Conservation (phyloP, 2,329 filamentous ascomycete species). For the Cadophora gregata region DNA sequence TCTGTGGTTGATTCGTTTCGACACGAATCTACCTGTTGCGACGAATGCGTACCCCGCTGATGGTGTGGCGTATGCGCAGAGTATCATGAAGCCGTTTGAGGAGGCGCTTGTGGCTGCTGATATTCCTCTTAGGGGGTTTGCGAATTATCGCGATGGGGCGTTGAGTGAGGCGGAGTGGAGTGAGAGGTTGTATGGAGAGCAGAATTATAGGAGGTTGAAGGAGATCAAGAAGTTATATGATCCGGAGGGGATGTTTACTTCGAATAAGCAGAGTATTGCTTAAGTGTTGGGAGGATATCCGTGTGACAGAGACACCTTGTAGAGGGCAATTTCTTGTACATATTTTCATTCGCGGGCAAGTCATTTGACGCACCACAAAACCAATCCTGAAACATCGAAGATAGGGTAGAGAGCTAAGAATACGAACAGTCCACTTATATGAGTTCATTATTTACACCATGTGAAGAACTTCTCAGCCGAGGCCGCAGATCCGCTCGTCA, state of each 20-base stretch:
- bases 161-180: slow-evolving; percentile 28
- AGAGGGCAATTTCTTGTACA: not conserved
- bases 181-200: slow-evolving; percentile 25
- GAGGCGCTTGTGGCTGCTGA: slow-evolving; percentile 18
- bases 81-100: slow-evolving; percentile 25
- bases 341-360: too few relatives aligned
- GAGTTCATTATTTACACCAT: too few relatives aligned
- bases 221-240: slow-evolving; percentile 26
- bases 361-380: too few relatives aligned
- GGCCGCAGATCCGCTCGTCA: too few relatives aligned
- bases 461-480: too few relatives aligned
- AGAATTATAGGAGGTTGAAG: slow-evolving; percentile 28
- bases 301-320: not conserved
- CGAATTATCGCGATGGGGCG: slow-evolving; percentile 27
- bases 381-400: too few relatives aligned
- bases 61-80: slow-evolving; percentile 27
- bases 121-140: slow-evolving; percentile 26
- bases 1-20: slow-evolving; percentile 30
- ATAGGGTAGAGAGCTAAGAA: too few relatives aligned
- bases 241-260: slow-evolving; percentile 28
- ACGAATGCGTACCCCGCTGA: slow-evolving; percentile 10
- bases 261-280: slow-evolving; percentile 30
- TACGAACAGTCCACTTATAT: too few relatives aligned
- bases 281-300: not conserved
- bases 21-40: slow-evolving; percentile 8